Percentiles rank a stretch among this genome's conserved stretches.
These are phyloP conservation scores for Exophiala sideris DNA, from an alignment of 2,329 filamentous ascomycete species.

Conservation along the genomic window DNA sequence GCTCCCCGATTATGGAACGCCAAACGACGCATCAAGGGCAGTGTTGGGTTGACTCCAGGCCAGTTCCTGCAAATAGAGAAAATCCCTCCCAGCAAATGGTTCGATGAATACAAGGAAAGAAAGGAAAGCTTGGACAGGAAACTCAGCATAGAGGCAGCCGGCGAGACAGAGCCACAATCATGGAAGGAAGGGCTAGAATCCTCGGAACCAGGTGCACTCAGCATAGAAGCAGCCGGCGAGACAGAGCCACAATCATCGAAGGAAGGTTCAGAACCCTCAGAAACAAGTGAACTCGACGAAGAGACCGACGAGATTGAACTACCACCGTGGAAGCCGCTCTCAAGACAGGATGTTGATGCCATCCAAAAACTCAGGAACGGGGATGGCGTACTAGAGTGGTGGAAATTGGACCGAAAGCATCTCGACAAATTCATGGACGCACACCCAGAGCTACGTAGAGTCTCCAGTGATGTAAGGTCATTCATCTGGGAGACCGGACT, in stretches of 20 bases:
- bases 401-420: conserved; percentile 22
- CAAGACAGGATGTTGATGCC: too few species aligned
- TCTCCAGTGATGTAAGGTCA: conserved; percentile 19
- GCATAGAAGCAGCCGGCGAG: background rate
- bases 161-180: background rate
- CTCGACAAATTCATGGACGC: conserved; percentile 26
- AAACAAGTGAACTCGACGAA: too few species aligned
- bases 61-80: conserved; percentile 3
- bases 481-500: conserved; percentile 15
- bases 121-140: background rate
- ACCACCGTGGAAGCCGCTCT: too few species aligned
- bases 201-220: too few species aligned
- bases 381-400: conserved; percentile 17
- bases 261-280: too few species aligned
- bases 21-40: conserved; percentile 24
- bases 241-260: too few species aligned
- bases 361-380: background rate
- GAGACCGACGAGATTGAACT: too few species aligned
- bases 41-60: conserved; percentile 7
- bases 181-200: background rate
- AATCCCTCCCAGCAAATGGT: conserved; percentile 2
- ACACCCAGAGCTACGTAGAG: conserved; percentile 7
- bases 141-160: background rate
- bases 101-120: background rate
- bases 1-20: conserved; percentile 28